A percentile compares a stretch with the other conserved stretches of the same genome.
These are phyloP conservation scores for Trichophyton schoenleinii DNA, from an alignment of 2,329 filamentous ascomycete genomes.

Conservation along the genomic window DNA sequence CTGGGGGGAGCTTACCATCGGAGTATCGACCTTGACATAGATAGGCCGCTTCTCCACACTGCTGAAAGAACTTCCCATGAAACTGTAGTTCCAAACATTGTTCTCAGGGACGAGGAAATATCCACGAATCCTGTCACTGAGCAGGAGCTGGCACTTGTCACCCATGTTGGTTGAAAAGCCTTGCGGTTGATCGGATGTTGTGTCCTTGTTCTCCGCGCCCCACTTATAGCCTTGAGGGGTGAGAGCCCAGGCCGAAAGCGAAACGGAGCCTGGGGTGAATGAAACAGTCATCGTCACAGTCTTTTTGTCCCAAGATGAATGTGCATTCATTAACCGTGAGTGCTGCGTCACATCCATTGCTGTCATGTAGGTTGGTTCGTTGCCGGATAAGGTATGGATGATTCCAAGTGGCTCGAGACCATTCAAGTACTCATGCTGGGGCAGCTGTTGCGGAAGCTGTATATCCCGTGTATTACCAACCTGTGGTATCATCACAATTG, in stretches of 20 bases:
- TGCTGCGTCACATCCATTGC: slow-evolving; percentile 91
- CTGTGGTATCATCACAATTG: slow-evolving; percentile 95
- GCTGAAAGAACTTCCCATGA: slow-evolving; percentile 83
- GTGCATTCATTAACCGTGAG: slow-evolving; percentile 72
- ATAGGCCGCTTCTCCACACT: slow-evolving; percentile 82
- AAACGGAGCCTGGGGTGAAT: slow-evolving; percentile 93
- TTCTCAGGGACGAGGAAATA: slow-evolving; percentile 93
- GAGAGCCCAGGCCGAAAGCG: slow-evolving; percentile 82
- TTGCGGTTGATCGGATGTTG: slow-evolving; percentile 79
- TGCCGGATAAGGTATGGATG: slow-evolving; percentile 90
- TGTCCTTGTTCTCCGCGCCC: slow-evolving; percentile 92
- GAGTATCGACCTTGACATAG: slow-evolving; percentile 88
- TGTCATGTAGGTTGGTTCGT: slow-evolving; percentile 93
- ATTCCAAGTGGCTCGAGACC: slow-evolving; percentile 81
- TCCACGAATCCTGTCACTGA: slow-evolving; percentile 85
- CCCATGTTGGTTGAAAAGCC: slow-evolving; percentile 89
- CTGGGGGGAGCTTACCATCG: slow-evolving; percentile 33
- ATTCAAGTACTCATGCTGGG: slow-evolving; percentile 80
- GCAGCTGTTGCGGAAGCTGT: slow-evolving; percentile 77
- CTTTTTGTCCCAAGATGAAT: slow-evolving; percentile 72
- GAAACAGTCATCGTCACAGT: slow-evolving; percentile 90
- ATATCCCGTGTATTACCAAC: slow-evolving; percentile 87
- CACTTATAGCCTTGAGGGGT: slow-evolving; percentile 90
- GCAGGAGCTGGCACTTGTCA: slow-evolving; percentile 83
- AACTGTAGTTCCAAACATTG: slow-evolving; percentile 92